Evolutionary conservation across 2,329 filamentous ascomycete genomes (phyloP).

Genomic region (Corinectria fuckeliana): DNA sequence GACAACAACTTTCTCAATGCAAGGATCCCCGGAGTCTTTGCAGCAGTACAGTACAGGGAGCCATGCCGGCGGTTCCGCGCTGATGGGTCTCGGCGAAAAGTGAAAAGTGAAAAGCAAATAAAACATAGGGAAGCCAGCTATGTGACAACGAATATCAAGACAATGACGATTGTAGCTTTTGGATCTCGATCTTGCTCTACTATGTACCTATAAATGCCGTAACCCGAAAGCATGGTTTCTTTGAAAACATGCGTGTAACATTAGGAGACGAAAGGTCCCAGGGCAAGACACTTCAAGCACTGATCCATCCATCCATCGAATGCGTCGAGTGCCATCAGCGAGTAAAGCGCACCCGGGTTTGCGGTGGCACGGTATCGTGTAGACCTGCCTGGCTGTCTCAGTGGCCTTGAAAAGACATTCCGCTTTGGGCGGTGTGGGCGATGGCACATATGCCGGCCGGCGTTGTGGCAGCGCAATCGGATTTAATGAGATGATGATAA

Average conservation of each 20-base stretch:
- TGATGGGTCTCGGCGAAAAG: constrained; percentile 29
- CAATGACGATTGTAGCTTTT: constrained; percentile 1
- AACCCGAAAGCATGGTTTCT: constrained; percentile 3
- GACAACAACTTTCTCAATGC: background rate
- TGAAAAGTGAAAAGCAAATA: too few species aligned
- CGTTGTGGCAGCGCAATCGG: constrained; percentile 20
- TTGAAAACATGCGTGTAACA: constrained; percentile 18
- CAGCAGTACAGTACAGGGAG: constrained; percentile 12
- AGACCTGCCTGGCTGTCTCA: constrained; percentile 24
- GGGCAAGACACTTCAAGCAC: too few species aligned
- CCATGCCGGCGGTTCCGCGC: constrained; percentile 29
- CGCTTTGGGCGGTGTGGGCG: constrained; percentile 30
- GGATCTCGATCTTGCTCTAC: constrained; percentile 32
- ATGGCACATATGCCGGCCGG: constrained; percentile 19
- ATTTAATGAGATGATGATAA: constrained; percentile 29
- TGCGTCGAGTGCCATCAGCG: constrained; percentile 19
- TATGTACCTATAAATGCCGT: too few species aligned
- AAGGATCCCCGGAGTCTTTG: constrained; percentile 30
- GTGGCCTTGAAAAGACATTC: constrained; percentile 21
- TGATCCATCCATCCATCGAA: constrained; percentile 12
- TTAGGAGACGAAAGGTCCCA: constrained; percentile 13
- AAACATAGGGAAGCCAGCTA: constrained; percentile 3
- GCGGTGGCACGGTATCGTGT: constrained; percentile 25
- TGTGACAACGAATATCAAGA: background rate
- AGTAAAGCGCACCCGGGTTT: constrained; percentile 22